Evolutionary conservation across 129 eudicot genomes (phyloP).

Genomic region (Chrysanthemum seticuspe): DNA sequence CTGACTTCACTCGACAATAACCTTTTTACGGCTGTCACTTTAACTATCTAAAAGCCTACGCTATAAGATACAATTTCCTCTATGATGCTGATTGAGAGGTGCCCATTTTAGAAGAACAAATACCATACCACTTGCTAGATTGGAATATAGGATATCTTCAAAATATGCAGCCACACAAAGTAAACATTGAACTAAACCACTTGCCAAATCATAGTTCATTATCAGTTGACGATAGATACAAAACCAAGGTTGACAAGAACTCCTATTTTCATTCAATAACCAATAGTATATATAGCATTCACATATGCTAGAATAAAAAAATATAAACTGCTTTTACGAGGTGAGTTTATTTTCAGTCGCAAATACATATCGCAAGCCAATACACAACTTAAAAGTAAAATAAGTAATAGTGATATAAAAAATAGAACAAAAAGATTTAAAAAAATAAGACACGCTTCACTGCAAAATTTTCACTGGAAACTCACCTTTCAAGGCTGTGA

Average conservation of each 20-base stretch:
- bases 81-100: too few relatives aligned
- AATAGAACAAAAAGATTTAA: not conserved
- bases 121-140: too few relatives aligned
- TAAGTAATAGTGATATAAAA: not conserved
- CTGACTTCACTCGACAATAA: too few relatives aligned
- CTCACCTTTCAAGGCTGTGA: constrained; percentile 42
- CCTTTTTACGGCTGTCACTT: too few relatives aligned
- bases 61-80: too few relatives aligned
- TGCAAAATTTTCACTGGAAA: constrained; percentile 54
- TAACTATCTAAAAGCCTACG: too few relatives aligned
- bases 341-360: constrained; percentile 24
- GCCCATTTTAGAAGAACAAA: too few relatives aligned
- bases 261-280: constrained; percentile 5
- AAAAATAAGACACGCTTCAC: constrained; percentile 38
- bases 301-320: constrained; percentile 24
- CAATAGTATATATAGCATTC: constrained; percentile 14
- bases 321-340: not conserved
- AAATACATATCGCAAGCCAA: constrained; percentile 36
- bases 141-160: too few relatives aligned
- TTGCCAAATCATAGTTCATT: too few relatives aligned
- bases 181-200: too few relatives aligned
- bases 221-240: too few relatives aligned
- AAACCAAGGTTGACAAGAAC: not conserved
- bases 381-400: constrained; percentile 17
- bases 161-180: too few relatives aligned